Evolutionary conservation across 2,329 filamentous ascomycete genomes (phyloP), one percentile per base, ranked within the genome.

Genomic region (Curvularia verruculosa): DNA sequence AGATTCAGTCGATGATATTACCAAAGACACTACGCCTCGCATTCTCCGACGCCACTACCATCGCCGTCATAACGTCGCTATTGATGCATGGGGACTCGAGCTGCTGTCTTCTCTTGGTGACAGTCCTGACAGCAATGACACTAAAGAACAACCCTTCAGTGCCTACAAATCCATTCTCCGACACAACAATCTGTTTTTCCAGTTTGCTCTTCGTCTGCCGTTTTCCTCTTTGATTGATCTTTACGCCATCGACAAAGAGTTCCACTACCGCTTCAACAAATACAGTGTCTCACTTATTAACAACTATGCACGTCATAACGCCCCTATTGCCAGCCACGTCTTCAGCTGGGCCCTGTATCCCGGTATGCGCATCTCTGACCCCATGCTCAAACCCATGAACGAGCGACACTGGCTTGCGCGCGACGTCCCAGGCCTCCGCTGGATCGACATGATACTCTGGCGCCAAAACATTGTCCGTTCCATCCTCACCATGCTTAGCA

Each of bases 321-420:
- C 85, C 1, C 84, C 85, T 0, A 78, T 84, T 28, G 82, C 87
- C 0, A 79, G 82, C 1, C 70, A 71, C 15, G 79, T 87, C 58
- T 92, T 89, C 72, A 81, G 82, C 18, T 89, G 85, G 79, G 78
- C 79, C 7, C 80, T 85, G 47, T 92, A 89, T 75, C 74, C 75
- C 2, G 70, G 74, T 1, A 78, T 87, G 5, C 85, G 85, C 69
- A 82, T 88, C 54, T 79, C 70, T 1, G 89, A 92, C 68, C 89
- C 89, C 0, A 76, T 77, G 29, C 78, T 81, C 1, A 77, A 81
- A 6, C 79, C 76, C 3, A 78, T 79, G 65, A 78, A 78, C 65
- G 55, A 69, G 57, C 58, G 70, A 57, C 41, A 54, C 47, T 68
- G 70, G 68, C 58, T 71, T 6, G 60, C 71, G 39, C 64, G 71